phyloP scores from a whole-genome alignment of 805 yeast species.

The Lipomyces yamadae region DNA sequence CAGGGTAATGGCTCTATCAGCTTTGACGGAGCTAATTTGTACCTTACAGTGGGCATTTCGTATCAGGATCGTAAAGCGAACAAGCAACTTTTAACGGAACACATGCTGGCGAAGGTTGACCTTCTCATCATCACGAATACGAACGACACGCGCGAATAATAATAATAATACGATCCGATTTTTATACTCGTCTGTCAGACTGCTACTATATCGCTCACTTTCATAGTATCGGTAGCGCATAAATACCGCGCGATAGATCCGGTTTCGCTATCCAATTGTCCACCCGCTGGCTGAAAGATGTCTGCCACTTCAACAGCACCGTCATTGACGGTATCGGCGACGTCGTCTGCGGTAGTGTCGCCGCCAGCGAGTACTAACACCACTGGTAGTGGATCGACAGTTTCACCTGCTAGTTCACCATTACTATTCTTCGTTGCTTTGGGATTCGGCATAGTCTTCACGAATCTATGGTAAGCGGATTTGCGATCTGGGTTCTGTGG shows the following conservation, averaged over 20 bases:
- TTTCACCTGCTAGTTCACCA: conserved; percentile 38
- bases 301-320: not conserved
- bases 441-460: conserved; percentile 47
- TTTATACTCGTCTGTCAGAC: not conserved
- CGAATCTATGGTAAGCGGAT: conserved; percentile 43
- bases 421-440: conserved; percentile 47
- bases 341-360: conserved; percentile 5
- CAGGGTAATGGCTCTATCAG: not conserved
- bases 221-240: not conserved
- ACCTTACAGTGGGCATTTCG: not conserved
- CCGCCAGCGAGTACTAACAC: not conserved
- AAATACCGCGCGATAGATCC: not conserved
- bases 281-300: not conserved
- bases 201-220: not conserved
- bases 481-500: not conserved
- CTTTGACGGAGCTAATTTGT: not conserved
- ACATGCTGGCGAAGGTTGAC: not conserved
- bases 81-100: not conserved
- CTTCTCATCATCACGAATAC: not conserved
- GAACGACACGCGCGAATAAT: not conserved
- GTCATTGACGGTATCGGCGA: conserved; percentile 5
- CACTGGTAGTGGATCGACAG: not conserved
- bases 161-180: not conserved
- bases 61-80: not conserved
- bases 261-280: not conserved